Evolutionary conservation across 345 rosid species (phyloP), one percentile per base, ranked within the genome.

Genomic region (Raphanus sativus): DNA sequence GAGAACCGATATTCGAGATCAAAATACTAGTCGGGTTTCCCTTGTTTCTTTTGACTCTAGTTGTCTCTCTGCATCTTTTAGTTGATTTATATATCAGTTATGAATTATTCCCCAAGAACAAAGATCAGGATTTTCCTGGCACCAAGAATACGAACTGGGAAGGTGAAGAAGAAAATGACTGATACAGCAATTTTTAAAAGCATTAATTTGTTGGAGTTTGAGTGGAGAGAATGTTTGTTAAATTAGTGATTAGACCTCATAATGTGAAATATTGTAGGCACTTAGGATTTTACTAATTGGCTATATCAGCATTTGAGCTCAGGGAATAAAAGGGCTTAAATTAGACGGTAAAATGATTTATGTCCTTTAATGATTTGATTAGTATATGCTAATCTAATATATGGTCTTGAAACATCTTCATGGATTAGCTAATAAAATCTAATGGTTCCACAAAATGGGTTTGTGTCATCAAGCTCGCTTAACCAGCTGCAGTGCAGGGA

Each of bases 401-500:
- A 38, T 38, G 45, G 45, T 38, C 45, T 38, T 38, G 28, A 55
- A 9, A 65, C 40, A 71, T 68, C 67, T 42, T 38, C 62, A 5
- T 25, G 25, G 60, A 28, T 63, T 38, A 55, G 75, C 75, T 70
- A 28, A 28, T 28, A 28, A 40, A 13, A 7, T 29, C 61, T 76
- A 62, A 21, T 34, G 64, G 62, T 69, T 76, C 30, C 66, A 71
- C 69, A 59, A 59, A 66, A 66, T 48, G 55, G 58, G 45, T 21
- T 21, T 61, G 29, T 15, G 65, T 16, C 58, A 36, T 33, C 67
- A 60, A 74, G 56, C 61, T 67, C 50, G 12, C 40, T 67, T 67
- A 81, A 54, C 26, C 50, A 66, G 82, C 72, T 15, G 73, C 69
- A 7, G 75, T 72, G 77, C 87, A 91, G 21, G 91, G 87, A 80